Conservation (phyloP, 768 basidiomycete species). For the Boletellus emodensis region DNA sequence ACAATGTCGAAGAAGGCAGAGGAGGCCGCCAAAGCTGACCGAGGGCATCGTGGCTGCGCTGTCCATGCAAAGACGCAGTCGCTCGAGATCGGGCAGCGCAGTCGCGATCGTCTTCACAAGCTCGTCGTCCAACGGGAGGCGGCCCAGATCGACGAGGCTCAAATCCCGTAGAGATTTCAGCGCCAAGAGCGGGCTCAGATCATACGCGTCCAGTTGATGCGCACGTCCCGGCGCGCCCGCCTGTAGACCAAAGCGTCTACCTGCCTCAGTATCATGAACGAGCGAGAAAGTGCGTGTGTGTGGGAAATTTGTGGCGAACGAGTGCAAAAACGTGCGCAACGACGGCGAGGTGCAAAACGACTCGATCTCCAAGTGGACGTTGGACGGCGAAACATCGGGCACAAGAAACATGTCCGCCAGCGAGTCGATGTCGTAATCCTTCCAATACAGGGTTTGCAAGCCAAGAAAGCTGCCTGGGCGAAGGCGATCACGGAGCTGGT, state of each 20-base stretch:
- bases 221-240: conserved; percentile 14
- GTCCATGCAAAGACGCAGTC: conserved; percentile 8
- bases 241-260: conserved; percentile 20
- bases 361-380: conserved; percentile 20
- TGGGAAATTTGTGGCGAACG: conserved; percentile 11
- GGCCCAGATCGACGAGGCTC: conserved; percentile 14
- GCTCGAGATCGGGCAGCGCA: conserved; percentile 16
- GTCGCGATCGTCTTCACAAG: conserved; percentile 17
- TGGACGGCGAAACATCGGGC: conserved; percentile 9
- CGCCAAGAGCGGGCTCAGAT: conserved; percentile 13
- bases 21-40: conserved; percentile 20
- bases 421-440: conserved; percentile 15
- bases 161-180: conserved; percentile 13
- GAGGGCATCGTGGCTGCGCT: neutral
- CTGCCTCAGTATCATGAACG: conserved; percentile 17
- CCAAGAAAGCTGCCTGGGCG: conserved; percentile 9
- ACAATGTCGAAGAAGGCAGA: conserved; percentile 18
- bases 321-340: conserved; percentile 11
- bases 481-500: conserved; percentile 10
- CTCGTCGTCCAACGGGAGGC: conserved; percentile 12
- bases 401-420: conserved; percentile 20
- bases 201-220: conserved; percentile 8
- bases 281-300: conserved; percentile 17
- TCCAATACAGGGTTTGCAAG: conserved; percentile 19
- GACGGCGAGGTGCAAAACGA: conserved; percentile 18